Evolutionary conservation across 2,329 filamentous ascomycete species (phyloP), one percentile per base, ranked within the genome.

Genomic region (Beauveria asiatica): DNA sequence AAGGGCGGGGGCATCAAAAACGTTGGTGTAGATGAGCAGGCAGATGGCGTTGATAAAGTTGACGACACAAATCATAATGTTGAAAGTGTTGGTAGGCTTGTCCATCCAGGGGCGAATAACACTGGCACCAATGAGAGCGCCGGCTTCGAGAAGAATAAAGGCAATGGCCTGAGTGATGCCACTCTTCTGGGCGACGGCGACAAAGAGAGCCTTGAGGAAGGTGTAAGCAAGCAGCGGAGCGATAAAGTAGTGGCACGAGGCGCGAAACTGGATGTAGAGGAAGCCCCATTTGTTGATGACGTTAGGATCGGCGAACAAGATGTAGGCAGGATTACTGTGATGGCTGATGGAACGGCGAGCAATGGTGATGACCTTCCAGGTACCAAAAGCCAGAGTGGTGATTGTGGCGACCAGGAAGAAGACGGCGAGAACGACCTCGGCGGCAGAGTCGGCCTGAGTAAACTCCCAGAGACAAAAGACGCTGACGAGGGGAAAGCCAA

Each of bases 251-350:
- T 96, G 97, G 44, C 92, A 91, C 2, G 92, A 93, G 44, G 93
- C 93, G 69, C 93, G 89, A 81, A 96, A 97, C 73, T 96, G 92
- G 45, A 97, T 91, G 71, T 97, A 97, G 65, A 97, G 83, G 79
- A 97, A 97, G 23, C 93, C 93, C 93, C 92, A 97, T 76, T 96
- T 96, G 83, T 97, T 96, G 64, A 97, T 83, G 57, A 89, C 87
- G 64, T 90, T 83, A n/a, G 92, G 92, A 69, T 97, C 92, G 2
- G 93, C 96, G 78, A 95, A 97, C 63, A 97, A 85, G 67, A 97
- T 96, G 75, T 97, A 97, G 30, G 92, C 93, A 27, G 93, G 92
- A 77, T 96, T 97, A 76, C 93, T 92, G 80, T 97, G 92, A 85
- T 96, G 90, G 61, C 83, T 76, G 64, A 96, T 88, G 37, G 92